Percentiles rank a stretch among this genome's conserved stretches.
Evolutionary conservation across 2,329 filamentous ascomycete species (phyloP).

Genomic region (Microsporum canis): DNA sequence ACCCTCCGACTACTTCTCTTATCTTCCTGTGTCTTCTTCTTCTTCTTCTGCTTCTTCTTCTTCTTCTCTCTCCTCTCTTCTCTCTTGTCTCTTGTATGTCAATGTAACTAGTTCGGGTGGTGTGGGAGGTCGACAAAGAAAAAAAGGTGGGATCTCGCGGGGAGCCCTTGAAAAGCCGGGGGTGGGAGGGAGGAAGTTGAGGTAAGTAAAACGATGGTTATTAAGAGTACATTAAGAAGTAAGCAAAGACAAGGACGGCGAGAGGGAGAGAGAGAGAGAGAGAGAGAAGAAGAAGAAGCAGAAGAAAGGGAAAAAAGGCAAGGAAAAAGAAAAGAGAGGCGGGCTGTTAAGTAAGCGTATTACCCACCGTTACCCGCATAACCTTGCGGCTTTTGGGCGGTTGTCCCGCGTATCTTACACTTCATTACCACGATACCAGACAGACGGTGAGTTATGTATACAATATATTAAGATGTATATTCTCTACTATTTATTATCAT

Average conservation of each 20-base stretch:
- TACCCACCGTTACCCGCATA: slow-evolving; percentile 1
- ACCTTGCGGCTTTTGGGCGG: background rate
- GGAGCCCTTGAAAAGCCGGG: background rate
- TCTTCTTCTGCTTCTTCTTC: no score
- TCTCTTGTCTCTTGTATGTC: background rate
- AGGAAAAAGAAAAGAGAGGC: background rate
- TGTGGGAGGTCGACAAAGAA: no score
- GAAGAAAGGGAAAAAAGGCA: background rate
- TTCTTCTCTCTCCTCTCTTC: background rate
- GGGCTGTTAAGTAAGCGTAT: slow-evolving; percentile 1
- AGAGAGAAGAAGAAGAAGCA: background rate
- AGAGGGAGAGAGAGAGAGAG: background rate
- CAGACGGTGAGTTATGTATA: background rate
- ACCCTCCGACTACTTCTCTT: background rate
- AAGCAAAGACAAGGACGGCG: background rate
- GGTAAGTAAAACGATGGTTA: background rate
- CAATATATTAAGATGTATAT: no score
- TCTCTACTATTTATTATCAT: no score
- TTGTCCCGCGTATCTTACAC: background rate
- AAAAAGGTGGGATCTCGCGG: background rate
- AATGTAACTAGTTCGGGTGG: no score
- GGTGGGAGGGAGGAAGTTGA: background rate
- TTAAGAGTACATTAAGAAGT: background rate
- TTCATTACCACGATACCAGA: background rate
- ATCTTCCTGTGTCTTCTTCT: no score